Evolutionary conservation across 306 rosid species (phyloP), one percentile per base, ranked within the genome.

Genomic region (Prinsepia uniflora): DNA sequence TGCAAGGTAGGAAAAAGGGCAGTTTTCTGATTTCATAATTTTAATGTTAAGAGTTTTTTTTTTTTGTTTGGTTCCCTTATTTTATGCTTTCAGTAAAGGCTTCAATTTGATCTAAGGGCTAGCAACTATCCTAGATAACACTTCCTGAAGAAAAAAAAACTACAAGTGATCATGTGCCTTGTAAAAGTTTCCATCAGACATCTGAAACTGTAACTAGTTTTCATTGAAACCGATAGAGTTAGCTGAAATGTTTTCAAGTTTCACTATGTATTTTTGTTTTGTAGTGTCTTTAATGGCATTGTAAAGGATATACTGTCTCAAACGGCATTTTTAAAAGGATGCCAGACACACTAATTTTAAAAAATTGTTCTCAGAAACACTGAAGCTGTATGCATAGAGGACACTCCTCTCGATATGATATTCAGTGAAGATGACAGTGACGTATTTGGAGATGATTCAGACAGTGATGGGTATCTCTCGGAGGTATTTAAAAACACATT

Each of bases 401-500:
- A 72, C 36, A 54, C 70, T 68, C 76, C 95, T 42, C 88, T 94
- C 44, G 89, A 87, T 75, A 63, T 75, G 30, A 57, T 86, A 69
- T 91, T 89, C 63, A 76, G 80, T 65, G 92, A 90, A 44, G 84
- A 87, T 59, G 95, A 86, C 55, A 80, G 75, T 81, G 84, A 84
- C 46, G 70, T 56, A 65, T 74, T 53, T 43, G 88, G 72, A 71
- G 90, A 84, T 66, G 91, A 87, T 82, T 89, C 95, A 0, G 95
- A 83, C 43, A 89, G 95, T 55, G 99, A 91, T 78, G 97, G 87
- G 60, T 94, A 80, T 85, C 88, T 30, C 36, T 30, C 36, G 2
- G 36, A 30, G 36, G 36, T 30, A 30, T 30, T 30, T 30, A 30
- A 30, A 30, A 30, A 30, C 36, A 30, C 36, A 30, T 30, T 30